These are phyloP conservation scores for Starmerella sp. DNA, from an alignment of 805 yeast species.

Conservation along the genomic window DNA sequence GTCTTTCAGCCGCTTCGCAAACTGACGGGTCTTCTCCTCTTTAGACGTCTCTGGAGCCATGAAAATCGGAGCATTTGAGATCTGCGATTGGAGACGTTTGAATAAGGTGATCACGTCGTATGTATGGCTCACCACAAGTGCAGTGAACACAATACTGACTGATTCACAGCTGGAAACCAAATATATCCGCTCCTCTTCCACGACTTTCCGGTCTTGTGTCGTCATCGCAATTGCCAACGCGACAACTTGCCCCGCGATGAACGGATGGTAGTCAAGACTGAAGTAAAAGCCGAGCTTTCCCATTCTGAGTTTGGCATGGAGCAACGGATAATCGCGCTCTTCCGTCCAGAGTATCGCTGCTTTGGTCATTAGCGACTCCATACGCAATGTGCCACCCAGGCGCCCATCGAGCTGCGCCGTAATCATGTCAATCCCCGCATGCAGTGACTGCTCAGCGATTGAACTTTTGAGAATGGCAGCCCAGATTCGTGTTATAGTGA, in stretches of 20 bases:
- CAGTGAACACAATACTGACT: slow-evolving; percentile 58
- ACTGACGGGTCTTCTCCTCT: background rate
- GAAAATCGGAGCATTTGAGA: slow-evolving; percentile 15
- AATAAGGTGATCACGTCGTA: slow-evolving; percentile 53
- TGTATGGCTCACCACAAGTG: slow-evolving; percentile 73
- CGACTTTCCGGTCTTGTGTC: slow-evolving; percentile 40
- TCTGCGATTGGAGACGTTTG: slow-evolving; percentile 20
- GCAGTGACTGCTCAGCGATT: slow-evolving; percentile 60
- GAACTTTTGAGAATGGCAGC: slow-evolving; percentile 52
- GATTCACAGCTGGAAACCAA: slow-evolving; percentile 33
- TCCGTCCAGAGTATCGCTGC: slow-evolving; percentile 65
- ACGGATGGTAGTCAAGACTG: slow-evolving; percentile 77
- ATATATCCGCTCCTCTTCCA: slow-evolving; percentile 46
- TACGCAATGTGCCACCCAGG: slow-evolving; percentile 54
- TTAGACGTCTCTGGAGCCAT: slow-evolving; percentile 7
- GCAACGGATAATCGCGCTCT: slow-evolving; percentile 49
- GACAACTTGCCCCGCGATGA: slow-evolving; percentile 49
- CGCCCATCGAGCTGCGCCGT: slow-evolving; percentile 58
- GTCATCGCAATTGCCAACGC: slow-evolving; percentile 44
- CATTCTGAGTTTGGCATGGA: slow-evolving; percentile 49
- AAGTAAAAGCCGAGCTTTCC: slow-evolving; percentile 46
- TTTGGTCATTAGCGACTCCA: slow-evolving; percentile 42
- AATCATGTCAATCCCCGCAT: slow-evolving; percentile 46
- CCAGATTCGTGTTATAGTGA: slow-evolving; percentile 54
- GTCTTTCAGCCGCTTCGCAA: background rate